phyloP scores from a whole-genome alignment of 139 green algal genomes.

The Ettlia oleoabundans region DNA sequence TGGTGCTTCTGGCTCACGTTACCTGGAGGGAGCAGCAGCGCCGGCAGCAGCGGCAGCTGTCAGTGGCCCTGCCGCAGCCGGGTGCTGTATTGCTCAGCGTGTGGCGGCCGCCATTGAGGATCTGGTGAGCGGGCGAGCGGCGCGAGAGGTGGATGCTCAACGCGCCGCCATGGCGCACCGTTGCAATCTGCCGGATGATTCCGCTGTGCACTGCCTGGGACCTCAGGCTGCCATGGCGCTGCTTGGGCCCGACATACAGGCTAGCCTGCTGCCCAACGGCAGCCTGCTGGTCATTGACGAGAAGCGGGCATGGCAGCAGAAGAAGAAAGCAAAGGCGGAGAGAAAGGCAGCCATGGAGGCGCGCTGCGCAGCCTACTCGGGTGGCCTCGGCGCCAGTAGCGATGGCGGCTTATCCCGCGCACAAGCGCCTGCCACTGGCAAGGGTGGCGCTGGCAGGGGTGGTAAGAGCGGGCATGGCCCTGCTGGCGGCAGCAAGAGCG shows the following conservation, averaged over 20 bases:
- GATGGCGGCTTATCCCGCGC: background rate
- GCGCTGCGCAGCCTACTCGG: background rate
- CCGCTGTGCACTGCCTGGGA: background rate
- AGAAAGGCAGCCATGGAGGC: background rate
- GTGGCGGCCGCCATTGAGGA: background rate
- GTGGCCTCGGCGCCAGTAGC: background rate
- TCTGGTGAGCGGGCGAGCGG: slow-evolving; percentile 13
- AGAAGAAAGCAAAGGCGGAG: slow-evolving; percentile 1
- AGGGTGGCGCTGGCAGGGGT: background rate
- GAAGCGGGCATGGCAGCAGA: slow-evolving; percentile 1
- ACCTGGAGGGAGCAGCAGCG: background rate
- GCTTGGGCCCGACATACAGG: background rate
- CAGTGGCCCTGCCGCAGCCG: background rate
- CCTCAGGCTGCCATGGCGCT: no score
- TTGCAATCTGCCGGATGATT: background rate
- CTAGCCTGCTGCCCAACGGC: background rate
- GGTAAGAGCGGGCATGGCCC: background rate
- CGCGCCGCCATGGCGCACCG: background rate
- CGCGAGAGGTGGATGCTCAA: background rate
- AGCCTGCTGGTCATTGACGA: background rate
- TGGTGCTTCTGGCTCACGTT: background rate
- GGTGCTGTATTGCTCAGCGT: background rate
- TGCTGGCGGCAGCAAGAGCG: background rate
- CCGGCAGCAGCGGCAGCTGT: background rate
- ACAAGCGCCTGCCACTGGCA: background rate